Evolutionary conservation across 495 filamentous ascomycete species (phyloP), one percentile per base, ranked within the genome.

Genomic region (Immersiella caudata): DNA sequence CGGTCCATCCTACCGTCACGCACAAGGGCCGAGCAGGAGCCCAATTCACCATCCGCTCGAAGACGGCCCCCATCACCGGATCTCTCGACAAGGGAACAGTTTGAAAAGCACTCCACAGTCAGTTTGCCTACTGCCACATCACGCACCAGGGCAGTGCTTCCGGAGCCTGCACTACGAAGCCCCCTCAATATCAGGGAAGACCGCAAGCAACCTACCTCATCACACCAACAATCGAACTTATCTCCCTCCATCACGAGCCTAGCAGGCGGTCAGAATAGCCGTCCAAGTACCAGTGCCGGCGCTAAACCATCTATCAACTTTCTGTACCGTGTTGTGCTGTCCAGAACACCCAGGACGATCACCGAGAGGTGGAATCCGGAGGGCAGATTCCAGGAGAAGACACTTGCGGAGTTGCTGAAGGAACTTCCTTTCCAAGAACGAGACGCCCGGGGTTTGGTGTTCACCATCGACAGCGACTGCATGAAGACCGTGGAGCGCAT

Each of bases 401-500:
- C 57, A 25, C 57, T 60, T 7, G 57, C 57, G 12, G 26, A 60
- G 7, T 26, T 60, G 20, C 57, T 33, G 26, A 33, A 29, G 3
- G 57, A 60, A 25, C 57, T 60, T n/a, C 57, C 57, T 20, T 60
- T 60, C 26, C 57, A 60, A 11, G 20, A 36, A 18, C 12, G 16
- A 21, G 57, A 33, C 11, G 26, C 57, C 16, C 25, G 18, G 57
- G 57, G 57, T 21, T 26, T 60, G 12, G 16, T 60, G 14, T 60
- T 60, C 29, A 35, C 29, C 26, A 20, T 60, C 20, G 57, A 33
- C 4, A 60, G 57, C 29, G 26, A 60, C 6, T 60, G 57, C 57
- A 60, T 60, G 57, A 29, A 25, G 57, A 60, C 26, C 11, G 57
- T 60, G 25, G 57, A 60, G 57, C 25, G 57, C 8, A 60, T 60